phyloP scores from a whole-genome alignment of 495 filamentous ascomycete genomes.

The Aspergillus kassunensis region DNA sequence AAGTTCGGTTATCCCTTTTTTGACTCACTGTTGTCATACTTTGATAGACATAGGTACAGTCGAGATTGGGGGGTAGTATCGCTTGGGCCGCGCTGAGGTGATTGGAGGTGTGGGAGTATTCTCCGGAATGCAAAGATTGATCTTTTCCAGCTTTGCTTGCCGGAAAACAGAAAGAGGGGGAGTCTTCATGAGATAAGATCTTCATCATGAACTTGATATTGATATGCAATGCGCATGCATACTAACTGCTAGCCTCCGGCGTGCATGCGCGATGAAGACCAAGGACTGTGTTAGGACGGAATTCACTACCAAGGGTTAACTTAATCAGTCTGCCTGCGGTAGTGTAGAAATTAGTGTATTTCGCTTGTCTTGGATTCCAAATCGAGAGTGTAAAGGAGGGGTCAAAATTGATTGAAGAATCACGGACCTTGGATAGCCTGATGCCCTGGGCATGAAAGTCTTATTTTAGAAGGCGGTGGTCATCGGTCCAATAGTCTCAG shows the following conservation, averaged over 20 bases:
- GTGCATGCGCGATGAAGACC: neutral
- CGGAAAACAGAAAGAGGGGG: neutral
- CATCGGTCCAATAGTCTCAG: conserved; percentile 14
- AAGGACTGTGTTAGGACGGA: neutral
- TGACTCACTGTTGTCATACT: conserved; percentile 5
- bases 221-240: neutral
- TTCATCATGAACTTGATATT: neutral
- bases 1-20: neutral
- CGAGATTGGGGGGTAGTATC: neutral
- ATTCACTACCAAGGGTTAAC: neutral
- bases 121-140: conserved; percentile 6
- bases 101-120: neutral
- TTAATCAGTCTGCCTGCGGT: neutral
- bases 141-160: neutral
- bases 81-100: conserved; percentile 1
- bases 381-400: neutral
- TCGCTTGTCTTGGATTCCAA: neutral
- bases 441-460: neutral
- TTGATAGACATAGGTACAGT: neutral
- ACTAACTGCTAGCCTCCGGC: conserved; percentile 5
- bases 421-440: too few relatives aligned
- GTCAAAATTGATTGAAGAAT: too few relatives aligned
- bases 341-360: neutral
- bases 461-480: conserved; percentile 10
- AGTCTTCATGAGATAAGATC: conserved; percentile 1